These are phyloP conservation scores for Galerina sulciceps DNA, from an alignment of 768 basidiomycete genomes.

Conservation along the genomic window DNA sequence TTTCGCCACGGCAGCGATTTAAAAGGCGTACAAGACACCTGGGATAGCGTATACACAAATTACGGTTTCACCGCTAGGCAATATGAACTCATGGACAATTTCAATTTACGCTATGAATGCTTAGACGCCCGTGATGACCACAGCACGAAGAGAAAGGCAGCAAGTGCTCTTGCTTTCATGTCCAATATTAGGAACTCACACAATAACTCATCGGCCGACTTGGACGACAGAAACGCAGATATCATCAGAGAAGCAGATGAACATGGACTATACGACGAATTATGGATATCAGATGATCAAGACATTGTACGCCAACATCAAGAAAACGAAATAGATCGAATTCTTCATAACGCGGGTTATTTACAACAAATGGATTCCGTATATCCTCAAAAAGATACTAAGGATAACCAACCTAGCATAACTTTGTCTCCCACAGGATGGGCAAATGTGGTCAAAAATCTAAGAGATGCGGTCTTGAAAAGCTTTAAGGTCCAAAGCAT, in stretches of 20 bases:
- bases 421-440: background rate
- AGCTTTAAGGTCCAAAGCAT: too few relatives aligned
- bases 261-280: too few relatives aligned
- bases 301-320: too few relatives aligned
- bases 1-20: constrained; percentile 27
- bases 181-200: background rate
- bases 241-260: too few relatives aligned
- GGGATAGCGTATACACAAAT: constrained; percentile 23
- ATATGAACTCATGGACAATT: constrained; percentile 26
- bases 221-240: background rate
- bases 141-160: constrained; percentile 14
- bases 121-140: constrained; percentile 38
- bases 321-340: too few relatives aligned
- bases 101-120: constrained; percentile 39
- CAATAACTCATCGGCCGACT: background rate
- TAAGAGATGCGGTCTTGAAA: background rate
- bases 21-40: constrained; percentile 19
- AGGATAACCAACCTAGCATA: background rate
- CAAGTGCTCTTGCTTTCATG: background rate
- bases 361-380: too few relatives aligned
- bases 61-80: constrained; percentile 21
- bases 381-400: background rate
- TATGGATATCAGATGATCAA: too few relatives aligned
- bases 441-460: constrained; percentile 1
- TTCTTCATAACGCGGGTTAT: too few relatives aligned